phyloP scores from a whole-genome alignment of 257 asterid species.

The Nicotiana knightiana region DNA sequence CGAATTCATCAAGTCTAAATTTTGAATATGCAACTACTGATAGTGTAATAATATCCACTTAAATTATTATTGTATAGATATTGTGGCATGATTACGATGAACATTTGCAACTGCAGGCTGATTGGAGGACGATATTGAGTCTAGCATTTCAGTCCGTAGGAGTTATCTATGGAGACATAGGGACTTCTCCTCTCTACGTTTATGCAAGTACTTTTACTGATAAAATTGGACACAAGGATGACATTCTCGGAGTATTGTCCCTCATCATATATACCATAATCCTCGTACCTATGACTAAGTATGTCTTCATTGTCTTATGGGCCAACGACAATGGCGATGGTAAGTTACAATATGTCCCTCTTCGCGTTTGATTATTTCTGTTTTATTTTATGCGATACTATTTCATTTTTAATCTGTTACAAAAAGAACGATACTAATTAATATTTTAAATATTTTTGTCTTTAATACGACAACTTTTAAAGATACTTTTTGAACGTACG shows the following conservation, averaged over 20 bases:
- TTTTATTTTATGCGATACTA: not conserved
- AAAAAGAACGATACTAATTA: not conserved
- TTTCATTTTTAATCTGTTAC: not conserved
- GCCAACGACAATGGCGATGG: slow-evolving; percentile 87
- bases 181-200: slow-evolving; percentile 80
- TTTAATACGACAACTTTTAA: not conserved
- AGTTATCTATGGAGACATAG: slow-evolving; percentile 77
- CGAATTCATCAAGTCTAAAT: not conserved
- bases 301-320: slow-evolving; percentile 57
- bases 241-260: slow-evolving; percentile 55
- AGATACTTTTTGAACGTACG: too few relatives aligned
- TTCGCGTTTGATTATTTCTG: too few relatives aligned
- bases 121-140: slow-evolving; percentile 45
- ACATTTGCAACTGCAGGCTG: slow-evolving; percentile 8
- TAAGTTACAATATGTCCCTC: slow-evolving; percentile 6
- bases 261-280: slow-evolving; percentile 64
- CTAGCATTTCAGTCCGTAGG: slow-evolving; percentile 78
- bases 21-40: not conserved
- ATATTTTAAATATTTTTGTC: not conserved
- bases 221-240: slow-evolving; percentile 35
- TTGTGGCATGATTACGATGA: not conserved
- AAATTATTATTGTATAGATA: too few relatives aligned
- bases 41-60: not conserved
- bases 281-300: slow-evolving; percentile 63
- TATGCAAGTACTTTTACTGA: slow-evolving; percentile 43